Percentiles rank a stretch among this genome's conserved stretches.
Conservation (phyloP, 1,284 basidiomycete genomes). For the Earliella scabrosa region DNA sequence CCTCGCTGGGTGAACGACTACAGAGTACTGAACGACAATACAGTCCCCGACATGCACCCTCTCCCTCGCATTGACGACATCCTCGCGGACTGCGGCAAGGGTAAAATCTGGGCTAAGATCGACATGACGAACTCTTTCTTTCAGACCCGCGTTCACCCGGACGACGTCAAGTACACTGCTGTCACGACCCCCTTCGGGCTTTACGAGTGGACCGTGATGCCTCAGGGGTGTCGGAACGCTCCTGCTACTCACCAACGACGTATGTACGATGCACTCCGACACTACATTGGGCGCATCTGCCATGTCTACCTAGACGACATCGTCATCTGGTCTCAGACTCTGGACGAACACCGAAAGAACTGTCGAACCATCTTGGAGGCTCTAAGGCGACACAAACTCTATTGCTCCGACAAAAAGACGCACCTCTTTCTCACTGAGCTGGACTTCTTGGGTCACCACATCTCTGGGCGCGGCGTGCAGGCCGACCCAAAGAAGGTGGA, state of each 20-base stretch:
- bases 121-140: constrained; percentile 50
- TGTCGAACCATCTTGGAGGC: constrained; percentile 10
- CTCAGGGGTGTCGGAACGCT: constrained; percentile 40
- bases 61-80: constrained; percentile 43
- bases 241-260: constrained; percentile 26
- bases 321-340: not conserved
- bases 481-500: constrained; percentile 38
- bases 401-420: constrained; percentile 9
- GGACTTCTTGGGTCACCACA: constrained; percentile 33
- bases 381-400: constrained; percentile 27
- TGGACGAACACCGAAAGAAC: not conserved
- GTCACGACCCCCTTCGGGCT: constrained; percentile 43
- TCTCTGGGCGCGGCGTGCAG: constrained; percentile 14
- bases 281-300: constrained; percentile 1
- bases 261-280: constrained; percentile 34
- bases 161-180: constrained; percentile 41
- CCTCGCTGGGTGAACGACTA: constrained; percentile 48
- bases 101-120: constrained; percentile 40
- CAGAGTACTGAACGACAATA: constrained; percentile 40
- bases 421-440: constrained; percentile 23
- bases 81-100: constrained; percentile 33
- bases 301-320: constrained; percentile 6
- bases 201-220: constrained; percentile 49
- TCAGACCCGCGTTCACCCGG: constrained; percentile 41
- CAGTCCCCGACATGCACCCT: constrained; percentile 38